Percentiles rank a stretch among this genome's conserved stretches.
Conservation (phyloP, 2,329 filamentous ascomycete species). For the Thielaviopsis ethacetica region DNA sequence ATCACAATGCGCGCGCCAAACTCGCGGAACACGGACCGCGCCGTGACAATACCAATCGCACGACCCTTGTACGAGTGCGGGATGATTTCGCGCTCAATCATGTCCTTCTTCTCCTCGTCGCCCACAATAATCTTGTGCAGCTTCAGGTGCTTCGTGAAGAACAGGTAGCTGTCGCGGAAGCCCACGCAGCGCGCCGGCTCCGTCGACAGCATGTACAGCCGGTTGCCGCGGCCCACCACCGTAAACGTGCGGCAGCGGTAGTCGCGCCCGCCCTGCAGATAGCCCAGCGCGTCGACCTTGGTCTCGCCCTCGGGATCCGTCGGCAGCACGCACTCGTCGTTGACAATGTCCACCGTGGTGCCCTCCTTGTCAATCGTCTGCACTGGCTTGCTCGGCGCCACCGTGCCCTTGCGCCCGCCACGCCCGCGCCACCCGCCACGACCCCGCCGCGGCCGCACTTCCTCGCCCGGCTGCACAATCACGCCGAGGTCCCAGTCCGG, state of each 20-base stretch:
- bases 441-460: conserved; percentile 44
- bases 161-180: conserved; percentile 94
- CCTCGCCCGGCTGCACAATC: conserved; percentile 32
- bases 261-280: conserved; percentile 67
- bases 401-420: conserved; percentile 50
- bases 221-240: conserved; percentile 63
- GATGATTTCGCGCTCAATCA: conserved; percentile 90
- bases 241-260: conserved; percentile 95
- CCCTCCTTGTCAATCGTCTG: conserved; percentile 89
- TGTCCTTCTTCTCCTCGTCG: conserved; percentile 89
- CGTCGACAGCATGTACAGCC: conserved; percentile 96
- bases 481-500: conserved; percentile 59
- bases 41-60: conserved; percentile 91
- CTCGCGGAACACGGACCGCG: conserved; percentile 89
- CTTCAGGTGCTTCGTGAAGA: conserved; percentile 95
- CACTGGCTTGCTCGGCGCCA: conserved; percentile 59
- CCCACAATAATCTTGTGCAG: conserved; percentile 97
- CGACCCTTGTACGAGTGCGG: conserved; percentile 97
- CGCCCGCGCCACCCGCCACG: conserved; percentile 56
- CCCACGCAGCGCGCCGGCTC: conserved; percentile 93
- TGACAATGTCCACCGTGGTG: conserved; percentile 72
- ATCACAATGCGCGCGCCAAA: conserved; percentile 92
- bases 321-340: conserved; percentile 82
- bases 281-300: conserved; percentile 83
- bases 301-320: conserved; percentile 77